phyloP scores from a whole-genome alignment of 352 stramenopile species.

The Globisporangium perplexum region DNA sequence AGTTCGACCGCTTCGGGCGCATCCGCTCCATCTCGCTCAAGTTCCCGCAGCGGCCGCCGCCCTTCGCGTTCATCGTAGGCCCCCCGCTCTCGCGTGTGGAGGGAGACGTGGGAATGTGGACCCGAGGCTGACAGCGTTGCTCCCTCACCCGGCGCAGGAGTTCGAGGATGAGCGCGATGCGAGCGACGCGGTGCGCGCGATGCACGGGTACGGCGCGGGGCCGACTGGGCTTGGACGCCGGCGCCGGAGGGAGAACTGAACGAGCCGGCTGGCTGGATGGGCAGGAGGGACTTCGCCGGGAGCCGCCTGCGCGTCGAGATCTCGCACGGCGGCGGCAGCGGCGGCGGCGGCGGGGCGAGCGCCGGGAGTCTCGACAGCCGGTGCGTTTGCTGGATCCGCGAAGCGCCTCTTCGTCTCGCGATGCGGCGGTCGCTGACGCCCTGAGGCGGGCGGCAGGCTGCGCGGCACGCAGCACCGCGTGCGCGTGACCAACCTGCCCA shows the following conservation, averaged over 20 bases:
- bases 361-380: constrained; percentile 8
- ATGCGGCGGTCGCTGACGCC: neutral
- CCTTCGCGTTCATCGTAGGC: constrained; percentile 57
- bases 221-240: neutral
- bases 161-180: constrained; percentile 54
- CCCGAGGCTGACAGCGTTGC: too few species aligned
- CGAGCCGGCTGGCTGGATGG: neutral
- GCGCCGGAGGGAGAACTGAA: neutral
- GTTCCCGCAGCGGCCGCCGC: constrained; percentile 34
- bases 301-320: constrained; percentile 52
- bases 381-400: too few species aligned
- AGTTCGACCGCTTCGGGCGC: constrained; percentile 49
- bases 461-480: constrained; percentile 52
- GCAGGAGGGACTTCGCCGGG: constrained; percentile 22
- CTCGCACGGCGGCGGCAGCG: constrained; percentile 18
- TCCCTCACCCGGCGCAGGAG: constrained; percentile 20
- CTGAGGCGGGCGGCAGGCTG: constrained; percentile 13
- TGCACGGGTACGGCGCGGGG: constrained; percentile 39
- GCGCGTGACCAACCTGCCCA: constrained; percentile 33
- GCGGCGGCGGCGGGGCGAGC: constrained; percentile 6
- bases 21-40: constrained; percentile 43
- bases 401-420: too few species aligned
- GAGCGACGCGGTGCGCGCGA: constrained; percentile 41
- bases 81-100: neutral
- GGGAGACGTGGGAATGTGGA: too few species aligned